phyloP scores from a whole-genome alignment of 257 asterid species.

The Lithospermum erythrorhizon region DNA sequence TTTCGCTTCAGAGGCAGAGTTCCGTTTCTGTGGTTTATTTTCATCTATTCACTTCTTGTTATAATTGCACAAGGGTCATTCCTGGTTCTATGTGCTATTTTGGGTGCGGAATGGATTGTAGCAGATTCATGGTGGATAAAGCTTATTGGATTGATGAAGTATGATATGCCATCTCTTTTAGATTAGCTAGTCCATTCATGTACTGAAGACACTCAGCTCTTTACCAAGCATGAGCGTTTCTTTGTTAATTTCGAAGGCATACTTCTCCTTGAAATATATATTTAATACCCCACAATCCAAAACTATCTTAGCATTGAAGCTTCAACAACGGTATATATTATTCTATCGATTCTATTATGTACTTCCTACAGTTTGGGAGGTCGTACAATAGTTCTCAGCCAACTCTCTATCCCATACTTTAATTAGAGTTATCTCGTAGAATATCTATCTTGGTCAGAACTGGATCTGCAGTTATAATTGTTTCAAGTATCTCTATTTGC shows the following conservation, averaged over 20 bases:
- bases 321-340: no score
- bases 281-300: no score
- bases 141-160: slow-evolving; percentile 65
- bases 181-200: neutral
- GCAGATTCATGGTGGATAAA: slow-evolving; percentile 68
- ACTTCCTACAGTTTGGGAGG: no score
- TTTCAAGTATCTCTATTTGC: neutral
- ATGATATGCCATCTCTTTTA: slow-evolving; percentile 14
- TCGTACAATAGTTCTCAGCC: no score
- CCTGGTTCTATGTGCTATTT: slow-evolving; percentile 34
- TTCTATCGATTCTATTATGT: no score
- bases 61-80: slow-evolving; percentile 40
- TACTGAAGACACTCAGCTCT: neutral
- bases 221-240: neutral
- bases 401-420: neutral
- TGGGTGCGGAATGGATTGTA: slow-evolving; percentile 35
- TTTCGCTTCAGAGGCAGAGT: slow-evolving; percentile 46
- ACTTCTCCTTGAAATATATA: neutral
- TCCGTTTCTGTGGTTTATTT: slow-evolving; percentile 52
- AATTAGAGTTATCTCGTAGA: neutral
- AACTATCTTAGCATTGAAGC: no score
- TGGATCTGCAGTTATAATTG: neutral
- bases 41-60: slow-evolving; percentile 36
- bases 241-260: neutral
- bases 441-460: neutral